A percentile compares a stretch with the other conserved stretches of the same genome.
Evolutionary conservation across 1,284 basidiomycete species (phyloP).

Genomic region (Melampsora larici-populina): DNA sequence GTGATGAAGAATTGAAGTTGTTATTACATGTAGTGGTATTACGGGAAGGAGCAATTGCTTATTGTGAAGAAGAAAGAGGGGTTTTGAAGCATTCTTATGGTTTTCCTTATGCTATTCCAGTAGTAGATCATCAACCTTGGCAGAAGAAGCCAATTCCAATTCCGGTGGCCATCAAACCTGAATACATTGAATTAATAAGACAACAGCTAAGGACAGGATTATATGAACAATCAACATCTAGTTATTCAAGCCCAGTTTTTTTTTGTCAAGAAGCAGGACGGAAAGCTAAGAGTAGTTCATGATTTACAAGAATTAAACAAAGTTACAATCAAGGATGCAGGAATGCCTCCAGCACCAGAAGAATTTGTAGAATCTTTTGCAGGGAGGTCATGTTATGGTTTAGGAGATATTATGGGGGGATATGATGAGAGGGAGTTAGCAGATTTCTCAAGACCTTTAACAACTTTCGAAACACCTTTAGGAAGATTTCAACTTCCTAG

Average conservation of each 20-base stretch:
- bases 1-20: not conserved
- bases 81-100: too few species aligned
- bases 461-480: too few species aligned
- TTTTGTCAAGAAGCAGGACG: not conserved
- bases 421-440: too few species aligned
- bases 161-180: too few species aligned
- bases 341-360: not conserved
- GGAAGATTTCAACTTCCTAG: too few species aligned
- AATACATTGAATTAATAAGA: too few species aligned
- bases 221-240: conserved; percentile 7
- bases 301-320: too few species aligned
- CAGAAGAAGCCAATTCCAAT: too few species aligned
- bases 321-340: conserved; percentile 4
- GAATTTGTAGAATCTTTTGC: not conserved
- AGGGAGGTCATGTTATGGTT: not conserved
- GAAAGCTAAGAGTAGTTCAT: not conserved
- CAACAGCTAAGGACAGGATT: not conserved
- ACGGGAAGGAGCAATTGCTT: not conserved
- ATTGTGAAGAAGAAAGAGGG: not conserved
- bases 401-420: too few species aligned
- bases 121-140: too few species aligned
- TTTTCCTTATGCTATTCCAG: too few species aligned
- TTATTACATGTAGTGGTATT: not conserved
- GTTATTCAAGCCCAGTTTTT: conserved; percentile 7
- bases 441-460: too few species aligned